A percentile compares a stretch with the other conserved stretches of the same genome.
These are phyloP conservation scores for Globisporangium paddicum DNA, from an alignment of 352 stramenopile species.

Conservation along the genomic window DNA sequence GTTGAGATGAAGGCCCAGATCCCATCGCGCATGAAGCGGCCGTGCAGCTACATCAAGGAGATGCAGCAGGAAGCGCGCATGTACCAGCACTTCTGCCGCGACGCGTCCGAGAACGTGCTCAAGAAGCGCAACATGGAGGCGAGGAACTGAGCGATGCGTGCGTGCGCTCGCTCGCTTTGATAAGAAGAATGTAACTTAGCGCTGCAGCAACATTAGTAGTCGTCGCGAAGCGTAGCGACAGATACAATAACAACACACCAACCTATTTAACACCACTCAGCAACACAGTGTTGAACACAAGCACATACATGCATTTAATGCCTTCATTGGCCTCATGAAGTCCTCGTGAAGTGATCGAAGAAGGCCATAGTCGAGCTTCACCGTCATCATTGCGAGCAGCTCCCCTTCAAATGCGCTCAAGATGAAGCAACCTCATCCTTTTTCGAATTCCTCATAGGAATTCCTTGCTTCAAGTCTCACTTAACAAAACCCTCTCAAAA, in stretches of 20 bases:
- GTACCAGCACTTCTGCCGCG: not conserved
- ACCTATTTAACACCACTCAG: constrained; percentile 6
- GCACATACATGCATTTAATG: no score
- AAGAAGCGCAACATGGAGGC: constrained; percentile 1
- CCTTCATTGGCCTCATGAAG: no score
- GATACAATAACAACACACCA: constrained; percentile 8
- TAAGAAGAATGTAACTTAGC: not conserved
- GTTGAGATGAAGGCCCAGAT: not conserved
- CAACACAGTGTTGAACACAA: not conserved
- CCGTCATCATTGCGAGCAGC: not conserved
- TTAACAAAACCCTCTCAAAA: not conserved
- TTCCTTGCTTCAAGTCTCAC: no score
- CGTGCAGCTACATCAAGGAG: constrained; percentile 18
- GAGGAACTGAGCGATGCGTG: not conserved
- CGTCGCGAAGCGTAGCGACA: not conserved
- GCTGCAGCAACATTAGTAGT: constrained; percentile 10
- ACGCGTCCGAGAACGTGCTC: not conserved
- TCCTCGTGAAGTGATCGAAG: not conserved
- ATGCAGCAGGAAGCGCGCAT: constrained; percentile 14
- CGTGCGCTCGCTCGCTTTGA: not conserved
- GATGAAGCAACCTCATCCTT: no score
- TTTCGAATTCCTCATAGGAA: no score
- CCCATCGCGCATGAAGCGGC: constrained; percentile 7
- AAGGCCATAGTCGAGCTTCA: not conserved
- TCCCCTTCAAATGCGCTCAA: not conserved